phyloP scores from a whole-genome alignment of 139 green algal genomes.

The Chlorella vulgaris region DNA sequence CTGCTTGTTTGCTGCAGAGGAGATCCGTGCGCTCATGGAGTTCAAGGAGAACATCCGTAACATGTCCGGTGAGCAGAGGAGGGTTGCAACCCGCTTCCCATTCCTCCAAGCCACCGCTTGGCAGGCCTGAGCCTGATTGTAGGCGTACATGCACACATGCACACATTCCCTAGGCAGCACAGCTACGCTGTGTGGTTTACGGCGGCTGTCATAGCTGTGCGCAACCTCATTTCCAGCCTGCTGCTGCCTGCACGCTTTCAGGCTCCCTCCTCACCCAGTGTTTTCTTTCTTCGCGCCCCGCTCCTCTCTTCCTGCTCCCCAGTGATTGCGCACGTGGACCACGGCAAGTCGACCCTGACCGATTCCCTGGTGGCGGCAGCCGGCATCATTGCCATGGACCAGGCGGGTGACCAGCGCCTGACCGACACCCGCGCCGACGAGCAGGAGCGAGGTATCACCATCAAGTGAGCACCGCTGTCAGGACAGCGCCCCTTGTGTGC shows the following conservation, averaged over 20 bases:
- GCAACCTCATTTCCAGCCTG: too few relatives aligned
- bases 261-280: not conserved
- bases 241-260: too few relatives aligned
- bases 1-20: not conserved
- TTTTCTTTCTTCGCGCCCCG: not conserved
- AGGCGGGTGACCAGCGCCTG: slow-evolving; percentile 89
- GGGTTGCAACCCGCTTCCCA: not conserved
- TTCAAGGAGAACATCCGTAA: slow-evolving; percentile 93
- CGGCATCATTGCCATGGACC: slow-evolving; percentile 98
- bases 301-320: not conserved
- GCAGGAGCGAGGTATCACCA: slow-evolving; percentile 99
- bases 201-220: too few relatives aligned
- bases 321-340: slow-evolving; percentile 95
- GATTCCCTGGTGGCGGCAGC: slow-evolving; percentile 98
- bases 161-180: too few relatives aligned
- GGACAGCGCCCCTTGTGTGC: too few relatives aligned
- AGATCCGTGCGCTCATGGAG: slow-evolving; percentile 79
- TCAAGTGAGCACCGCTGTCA: slow-evolving; percentile 80
- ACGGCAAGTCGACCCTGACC: slow-evolving; percentile 96
- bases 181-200: too few relatives aligned
- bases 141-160: too few relatives aligned
- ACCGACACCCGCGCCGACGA: slow-evolving; percentile 98
- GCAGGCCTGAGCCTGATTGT: not conserved
- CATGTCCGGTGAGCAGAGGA: slow-evolving; percentile 41
- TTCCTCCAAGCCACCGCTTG: too few relatives aligned